Conservation (phyloP, 2,329 filamentous ascomycete species). For the Dothistroma pini region DNA sequence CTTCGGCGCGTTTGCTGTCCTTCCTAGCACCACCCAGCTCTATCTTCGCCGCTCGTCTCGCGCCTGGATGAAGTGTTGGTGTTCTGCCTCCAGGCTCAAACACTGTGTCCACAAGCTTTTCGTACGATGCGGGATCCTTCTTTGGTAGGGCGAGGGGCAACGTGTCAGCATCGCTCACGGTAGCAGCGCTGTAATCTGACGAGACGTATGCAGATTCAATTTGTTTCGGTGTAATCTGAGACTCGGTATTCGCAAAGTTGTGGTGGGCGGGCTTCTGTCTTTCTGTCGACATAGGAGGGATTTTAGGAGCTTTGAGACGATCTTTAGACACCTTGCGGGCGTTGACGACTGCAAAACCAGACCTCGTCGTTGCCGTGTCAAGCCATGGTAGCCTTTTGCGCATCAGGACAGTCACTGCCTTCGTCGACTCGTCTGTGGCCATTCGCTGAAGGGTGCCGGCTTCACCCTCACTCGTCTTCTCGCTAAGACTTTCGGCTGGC, state of each 20-base stretch:
- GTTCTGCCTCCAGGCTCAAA: slow-evolving; percentile 1
- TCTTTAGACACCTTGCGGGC: background rate
- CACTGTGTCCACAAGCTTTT: slow-evolving; percentile 14
- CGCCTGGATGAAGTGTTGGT: background rate
- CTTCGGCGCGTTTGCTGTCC: background rate
- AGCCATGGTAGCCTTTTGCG: slow-evolving; percentile 31
- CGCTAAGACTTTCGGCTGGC: background rate
- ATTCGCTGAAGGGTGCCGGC: background rate
- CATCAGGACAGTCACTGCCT: background rate
- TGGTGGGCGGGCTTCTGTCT: background rate
- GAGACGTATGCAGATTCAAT: slow-evolving; percentile 16
- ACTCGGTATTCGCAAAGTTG: background rate
- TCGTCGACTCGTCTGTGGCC: background rate
- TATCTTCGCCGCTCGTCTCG: background rate
- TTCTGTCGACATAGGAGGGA: background rate
- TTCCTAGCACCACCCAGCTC: background rate
- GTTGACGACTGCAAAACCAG: background rate
- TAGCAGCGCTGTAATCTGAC: slow-evolving; percentile 29
- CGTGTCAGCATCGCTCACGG: slow-evolving; percentile 9
- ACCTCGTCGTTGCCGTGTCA: slow-evolving; percentile 4
- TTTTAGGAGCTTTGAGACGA: slow-evolving; percentile 6
- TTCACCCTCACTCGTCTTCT: background rate
- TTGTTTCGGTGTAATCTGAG: background rate
- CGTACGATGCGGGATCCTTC: slow-evolving; percentile 25
- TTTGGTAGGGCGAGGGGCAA: slow-evolving; percentile 12